Evolutionary conservation across 164 flowering plant genomes (phyloP).

Genomic region (Tetrastigma voinierianum): DNA sequence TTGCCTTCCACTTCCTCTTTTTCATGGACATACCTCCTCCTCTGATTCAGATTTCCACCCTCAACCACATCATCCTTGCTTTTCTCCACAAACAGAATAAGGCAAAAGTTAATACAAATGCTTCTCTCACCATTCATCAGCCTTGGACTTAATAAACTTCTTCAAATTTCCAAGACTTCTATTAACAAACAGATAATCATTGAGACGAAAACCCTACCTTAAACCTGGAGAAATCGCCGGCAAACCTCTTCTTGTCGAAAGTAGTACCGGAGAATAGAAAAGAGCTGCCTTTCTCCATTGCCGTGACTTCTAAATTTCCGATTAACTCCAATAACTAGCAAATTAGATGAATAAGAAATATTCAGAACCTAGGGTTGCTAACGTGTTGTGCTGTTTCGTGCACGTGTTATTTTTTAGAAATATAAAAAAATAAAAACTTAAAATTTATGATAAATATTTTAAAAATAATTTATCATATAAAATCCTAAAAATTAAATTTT

Average conservation of each 20-base stretch:
- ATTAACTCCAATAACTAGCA: background rate
- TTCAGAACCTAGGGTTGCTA: no score
- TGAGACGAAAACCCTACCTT: constrained; percentile 21
- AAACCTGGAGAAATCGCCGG: constrained; percentile 59
- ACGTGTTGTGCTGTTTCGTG: no score
- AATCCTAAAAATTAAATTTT: no score
- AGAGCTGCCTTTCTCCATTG: constrained; percentile 44
- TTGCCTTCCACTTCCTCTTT: constrained; percentile 54
- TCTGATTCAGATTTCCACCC: constrained; percentile 18
- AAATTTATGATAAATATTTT: no score
- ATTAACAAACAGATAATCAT: background rate
- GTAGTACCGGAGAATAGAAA: constrained; percentile 64
- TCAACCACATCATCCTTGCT: constrained; percentile 31
- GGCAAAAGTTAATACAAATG: no score
- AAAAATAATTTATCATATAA: no score
- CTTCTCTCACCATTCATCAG: background rate
- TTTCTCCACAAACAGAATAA: constrained; percentile 36
- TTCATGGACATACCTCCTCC: constrained; percentile 17
- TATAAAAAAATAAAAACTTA: no score
- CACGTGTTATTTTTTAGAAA: no score
- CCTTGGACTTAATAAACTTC: background rate
- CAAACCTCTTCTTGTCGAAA: constrained; percentile 65
- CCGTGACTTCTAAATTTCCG: background rate
- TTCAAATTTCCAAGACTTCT: background rate
- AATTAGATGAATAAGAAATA: background rate